Evolutionary conservation across 2,329 filamentous ascomycete genomes (phyloP), one percentile per base, ranked within the genome.

Genomic region (Penicillium sp.): DNA sequence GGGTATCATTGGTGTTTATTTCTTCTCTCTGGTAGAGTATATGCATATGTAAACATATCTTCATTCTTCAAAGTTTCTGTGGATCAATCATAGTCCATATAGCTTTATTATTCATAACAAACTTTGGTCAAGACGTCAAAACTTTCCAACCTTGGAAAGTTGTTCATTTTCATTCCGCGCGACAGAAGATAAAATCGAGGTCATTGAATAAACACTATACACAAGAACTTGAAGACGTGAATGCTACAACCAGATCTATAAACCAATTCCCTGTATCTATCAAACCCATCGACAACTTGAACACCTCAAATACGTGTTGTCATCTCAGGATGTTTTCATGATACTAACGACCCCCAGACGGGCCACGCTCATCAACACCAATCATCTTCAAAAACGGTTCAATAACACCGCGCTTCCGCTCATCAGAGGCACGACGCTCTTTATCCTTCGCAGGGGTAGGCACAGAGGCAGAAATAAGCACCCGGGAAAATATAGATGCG

Each of bases 381-480:
- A 68, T 65, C 43, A 69, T 68, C 40, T 72, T 76, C 52, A 90
- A 65, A 59, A 95, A 95, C 23, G 90, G 74, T 66, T 91, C 88
- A 24, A 95, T 67, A 10, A 92, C 72, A 8, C 80, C 80, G 49
- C 80, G 78, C 75, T 85, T 88, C 67, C 83, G 82, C 51, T 88
- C 88, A 56, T 86, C 84, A 12, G 79, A 70, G 0, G 75, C 72
- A 53, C 79, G 85, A 58, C 75, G 82, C 53, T 89, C 87, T 70
- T 83, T 84, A 5, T 83, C 82, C 53, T 72, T 79, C 17, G 67
- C 54, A 1, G 68, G 73, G 3, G 68, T 61, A 1, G 74, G 66
- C 2, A 67, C 63, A 13, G 64, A 55, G 1, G 74, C 68, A 7
- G 86, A 80, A 52, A 91, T 87, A 10, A 91, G 77, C 0, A 84